Base-by-base conservation (phyloP, 495 filamentous ascomycete genomes). In the Penicillium malachiteum region DNA sequence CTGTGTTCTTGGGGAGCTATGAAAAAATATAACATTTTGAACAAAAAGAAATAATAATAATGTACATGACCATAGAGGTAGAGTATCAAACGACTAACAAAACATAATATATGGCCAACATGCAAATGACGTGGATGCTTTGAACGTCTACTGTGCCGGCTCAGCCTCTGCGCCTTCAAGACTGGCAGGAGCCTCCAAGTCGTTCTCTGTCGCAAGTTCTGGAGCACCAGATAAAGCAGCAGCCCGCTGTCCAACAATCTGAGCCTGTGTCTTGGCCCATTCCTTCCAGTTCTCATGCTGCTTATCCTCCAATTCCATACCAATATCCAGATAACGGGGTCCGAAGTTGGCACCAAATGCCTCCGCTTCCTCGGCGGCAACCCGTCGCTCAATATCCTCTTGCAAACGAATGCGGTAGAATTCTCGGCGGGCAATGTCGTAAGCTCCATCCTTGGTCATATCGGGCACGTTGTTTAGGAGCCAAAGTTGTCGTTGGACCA, bases 401-500 rank as follows among this genome's bases (percentile, higher is more conserved):
- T 84, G 73, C 53, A 96, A 82, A 52, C 93, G 86, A 53, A 92
- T 69, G 48, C 78, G 76, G 73, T 97, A 97, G 74, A 98, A 96
- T 71, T 98, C 94, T 59, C 85, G 84, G 32, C 95, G 86, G 16
- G 89, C 92, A 43, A 76, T 79, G 75, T 97, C 92, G 74, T 97
- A 98, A n/a, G 93, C 90, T 57, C 74, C 57, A 12, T 76, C 75
- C 67, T 82, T 79, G 37, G 77, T 82, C 64, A 89, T 81, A 39
- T 74, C 75, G 2, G 79, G 77, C 2, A 78, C 61, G 57, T 88
- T 82, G 55, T 91, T 74, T 72, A 91, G 84, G 53, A 96, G 81
- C 83, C 85, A 95, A 41, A 94, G 68, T 67, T 96, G 92, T 49
- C 92, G 87, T 71, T 97, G 94, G 45, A 97, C 84, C 55, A 98